Evolutionary conservation across 169 alveolate species (phyloP).

Genomic region (Theileria parva): DNA sequence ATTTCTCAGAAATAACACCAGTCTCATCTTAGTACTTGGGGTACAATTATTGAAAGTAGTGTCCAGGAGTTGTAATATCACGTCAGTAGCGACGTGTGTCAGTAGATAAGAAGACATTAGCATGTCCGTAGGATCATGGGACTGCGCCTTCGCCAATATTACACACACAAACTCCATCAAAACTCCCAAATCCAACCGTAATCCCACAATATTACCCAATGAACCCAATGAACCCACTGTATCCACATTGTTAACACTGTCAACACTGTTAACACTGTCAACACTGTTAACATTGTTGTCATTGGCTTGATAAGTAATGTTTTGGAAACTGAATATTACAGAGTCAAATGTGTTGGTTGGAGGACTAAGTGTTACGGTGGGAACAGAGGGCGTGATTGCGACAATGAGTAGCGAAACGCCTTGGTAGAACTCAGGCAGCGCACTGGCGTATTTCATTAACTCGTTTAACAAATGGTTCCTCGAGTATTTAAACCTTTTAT

Average conservation of each 20-base stretch:
- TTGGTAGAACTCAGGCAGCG: slow-evolving; percentile 42
- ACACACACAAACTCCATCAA: neutral
- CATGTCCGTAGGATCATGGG: neutral
- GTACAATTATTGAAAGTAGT: neutral
- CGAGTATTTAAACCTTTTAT: slow-evolving; percentile 43
- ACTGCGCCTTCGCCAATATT: neutral
- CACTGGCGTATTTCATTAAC: slow-evolving; percentile 27
- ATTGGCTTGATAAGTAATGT: neutral
- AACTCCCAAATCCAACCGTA: neutral
- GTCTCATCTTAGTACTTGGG: neutral
- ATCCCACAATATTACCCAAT: neutral
- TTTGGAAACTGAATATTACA: neutral
- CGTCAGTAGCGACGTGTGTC: neutral
- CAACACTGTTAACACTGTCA: neutral
- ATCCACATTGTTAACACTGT: neutral
- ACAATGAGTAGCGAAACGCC: slow-evolving; percentile 47
- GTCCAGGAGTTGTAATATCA: neutral
- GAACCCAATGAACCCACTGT: neutral
- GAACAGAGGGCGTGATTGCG: slow-evolving; percentile 33
- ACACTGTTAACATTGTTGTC: neutral
- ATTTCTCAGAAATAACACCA: too few species aligned
- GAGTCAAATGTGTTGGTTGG: neutral
- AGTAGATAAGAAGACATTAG: neutral
- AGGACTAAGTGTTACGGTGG: neutral
- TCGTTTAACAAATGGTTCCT: slow-evolving; percentile 52